Percentiles rank a stretch among this genome's conserved stretches.
Conservation (phyloP, 371 early-diverging fungal species). For the Amoeboaphelidium occidentale region DNA sequence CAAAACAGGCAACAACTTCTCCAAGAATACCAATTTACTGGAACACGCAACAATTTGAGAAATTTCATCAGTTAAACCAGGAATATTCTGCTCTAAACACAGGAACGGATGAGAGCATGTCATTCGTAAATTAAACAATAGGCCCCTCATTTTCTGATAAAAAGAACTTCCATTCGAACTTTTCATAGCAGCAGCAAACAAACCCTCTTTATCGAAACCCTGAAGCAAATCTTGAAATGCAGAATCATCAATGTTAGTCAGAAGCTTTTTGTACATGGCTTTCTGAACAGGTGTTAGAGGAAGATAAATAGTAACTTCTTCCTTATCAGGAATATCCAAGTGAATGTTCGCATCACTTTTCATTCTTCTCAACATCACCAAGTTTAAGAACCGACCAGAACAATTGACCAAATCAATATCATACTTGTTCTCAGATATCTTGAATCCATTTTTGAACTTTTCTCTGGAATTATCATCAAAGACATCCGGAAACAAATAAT, state of each 20-base stretch:
- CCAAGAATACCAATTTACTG: constrained; percentile 70
- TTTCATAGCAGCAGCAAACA: not conserved
- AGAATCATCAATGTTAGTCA: constrained; percentile 8
- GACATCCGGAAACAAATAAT: constrained; percentile 67
- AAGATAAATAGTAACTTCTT: constrained; percentile 13
- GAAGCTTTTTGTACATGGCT: constrained; percentile 11
- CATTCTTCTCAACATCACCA: constrained; percentile 21
- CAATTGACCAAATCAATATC: constrained; percentile 7
- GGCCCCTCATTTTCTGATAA: constrained; percentile 4
- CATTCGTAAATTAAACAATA: constrained; percentile 20
- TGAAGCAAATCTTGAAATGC: constrained; percentile 6
- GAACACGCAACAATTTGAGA: constrained; percentile 26
- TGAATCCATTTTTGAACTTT: constrained; percentile 7
- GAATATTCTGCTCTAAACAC: constrained; percentile 1
- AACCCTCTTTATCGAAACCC: constrained; percentile 18
- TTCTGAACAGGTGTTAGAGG: constrained; percentile 16
- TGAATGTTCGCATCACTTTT: constrained; percentile 14
- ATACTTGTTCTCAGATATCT: constrained; percentile 12
- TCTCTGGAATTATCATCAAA: not conserved
- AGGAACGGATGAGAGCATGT: constrained; percentile 22
- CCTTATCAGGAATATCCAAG: constrained; percentile 10
- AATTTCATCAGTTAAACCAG: not conserved
- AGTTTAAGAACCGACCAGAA: constrained; percentile 10
- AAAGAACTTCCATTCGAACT: not conserved
- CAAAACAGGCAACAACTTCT: constrained; percentile 48